These are phyloP conservation scores for Dictyostelium purpureum DNA, from an alignment of 78 protist species.

Conservation along the genomic window DNA sequence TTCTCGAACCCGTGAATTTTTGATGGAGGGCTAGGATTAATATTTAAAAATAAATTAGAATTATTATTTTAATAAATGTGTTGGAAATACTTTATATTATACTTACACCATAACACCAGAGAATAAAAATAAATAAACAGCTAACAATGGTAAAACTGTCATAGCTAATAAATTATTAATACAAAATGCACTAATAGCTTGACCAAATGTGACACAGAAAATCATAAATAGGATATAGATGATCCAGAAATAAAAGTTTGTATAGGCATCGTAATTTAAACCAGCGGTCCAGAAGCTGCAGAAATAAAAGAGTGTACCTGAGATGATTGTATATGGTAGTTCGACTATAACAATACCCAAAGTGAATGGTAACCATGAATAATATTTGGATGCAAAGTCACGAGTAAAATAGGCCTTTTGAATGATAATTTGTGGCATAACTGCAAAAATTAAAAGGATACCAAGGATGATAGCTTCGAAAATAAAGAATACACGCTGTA, in stretches of 20 bases:
- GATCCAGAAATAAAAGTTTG: conserved; percentile 47
- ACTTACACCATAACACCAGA: conserved; percentile 62
- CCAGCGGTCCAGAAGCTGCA: conserved; percentile 69
- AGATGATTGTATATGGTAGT: conserved; percentile 7
- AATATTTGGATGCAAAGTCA: conserved; percentile 40
- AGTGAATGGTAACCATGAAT: conserved; percentile 45
- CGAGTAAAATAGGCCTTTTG: conserved; percentile 49
- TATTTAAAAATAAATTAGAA: neutral
- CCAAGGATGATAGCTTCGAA: conserved; percentile 35
- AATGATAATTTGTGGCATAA: conserved; percentile 44
- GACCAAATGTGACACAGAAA: conserved; percentile 58
- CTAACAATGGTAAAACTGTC: conserved; percentile 51
- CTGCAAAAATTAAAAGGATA: conserved; percentile 50
- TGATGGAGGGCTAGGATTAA: conserved; percentile 16
- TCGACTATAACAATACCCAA: conserved; percentile 50
- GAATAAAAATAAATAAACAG: conserved; percentile 63
- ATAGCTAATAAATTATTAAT: conserved; percentile 4
- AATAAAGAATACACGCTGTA: conserved; percentile 20
- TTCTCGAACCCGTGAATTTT: conserved; percentile 41
- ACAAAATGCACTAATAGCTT: conserved; percentile 31
- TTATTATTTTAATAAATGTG: too few relatives aligned
- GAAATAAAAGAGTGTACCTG: conserved; percentile 55
- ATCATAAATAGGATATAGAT: conserved; percentile 11
- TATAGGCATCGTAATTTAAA: neutral
- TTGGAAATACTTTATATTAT: neutral